phyloP scores from a whole-genome alignment of 495 filamentous ascomycete genomes.

The Pseudevernia furfuracea region DNA sequence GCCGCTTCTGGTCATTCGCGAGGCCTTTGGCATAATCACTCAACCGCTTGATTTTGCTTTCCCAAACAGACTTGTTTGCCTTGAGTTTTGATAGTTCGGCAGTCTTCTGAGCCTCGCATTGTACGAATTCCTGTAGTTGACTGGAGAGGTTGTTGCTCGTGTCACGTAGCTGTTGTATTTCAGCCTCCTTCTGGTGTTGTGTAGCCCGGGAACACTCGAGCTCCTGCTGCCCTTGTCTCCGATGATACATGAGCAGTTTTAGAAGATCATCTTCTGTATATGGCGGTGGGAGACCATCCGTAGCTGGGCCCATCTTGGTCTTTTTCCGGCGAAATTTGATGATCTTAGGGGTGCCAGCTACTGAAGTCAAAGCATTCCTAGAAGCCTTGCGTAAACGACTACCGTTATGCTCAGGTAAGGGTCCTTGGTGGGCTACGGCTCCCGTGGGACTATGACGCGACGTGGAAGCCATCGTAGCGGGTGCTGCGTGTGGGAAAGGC shows the following conservation, averaged over 20 bases:
- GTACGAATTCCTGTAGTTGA: conserved; percentile 8
- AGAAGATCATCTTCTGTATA: conserved; percentile 8
- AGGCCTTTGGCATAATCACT: conserved; percentile 21
- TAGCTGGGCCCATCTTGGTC: background rate
- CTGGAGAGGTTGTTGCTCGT: conserved; percentile 6
- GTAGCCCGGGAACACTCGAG: conserved; percentile 8
- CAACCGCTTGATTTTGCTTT: conserved; percentile 18
- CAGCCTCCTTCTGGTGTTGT: conserved; percentile 4
- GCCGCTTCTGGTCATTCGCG: conserved; percentile 24
- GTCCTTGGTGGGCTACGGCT: background rate
- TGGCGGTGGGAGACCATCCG: background rate
- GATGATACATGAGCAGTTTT: conserved; percentile 2
- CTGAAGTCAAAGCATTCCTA: background rate
- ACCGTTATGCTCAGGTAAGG: background rate
- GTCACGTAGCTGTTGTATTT: conserved; percentile 5
- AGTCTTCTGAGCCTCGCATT: conserved; percentile 3
- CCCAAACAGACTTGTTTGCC: conserved; percentile 14
- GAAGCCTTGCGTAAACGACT: background rate
- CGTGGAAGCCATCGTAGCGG: too few relatives aligned
- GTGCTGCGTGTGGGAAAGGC: background rate
- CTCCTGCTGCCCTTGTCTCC: conserved; percentile 10
- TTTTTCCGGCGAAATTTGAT: background rate
- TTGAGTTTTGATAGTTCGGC: conserved; percentile 14
- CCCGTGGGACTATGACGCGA: background rate
- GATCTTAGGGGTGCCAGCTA: background rate